Conservation (phyloP, 192 early-diverging fungal genomes). For the Gryganskiella cystojenkinii region DNA sequence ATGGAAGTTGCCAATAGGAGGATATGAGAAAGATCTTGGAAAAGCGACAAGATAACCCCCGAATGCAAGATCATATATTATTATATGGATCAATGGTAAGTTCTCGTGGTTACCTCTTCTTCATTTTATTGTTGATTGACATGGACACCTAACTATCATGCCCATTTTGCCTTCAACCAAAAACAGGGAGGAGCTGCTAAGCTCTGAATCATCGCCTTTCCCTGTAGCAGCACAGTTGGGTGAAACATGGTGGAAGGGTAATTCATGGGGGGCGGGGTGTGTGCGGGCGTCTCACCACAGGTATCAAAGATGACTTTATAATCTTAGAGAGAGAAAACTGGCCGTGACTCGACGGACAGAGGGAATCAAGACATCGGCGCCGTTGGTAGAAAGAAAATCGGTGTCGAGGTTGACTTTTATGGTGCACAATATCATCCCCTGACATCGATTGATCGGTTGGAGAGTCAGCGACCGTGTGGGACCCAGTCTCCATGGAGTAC, state of each 20-base stretch:
- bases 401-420: constrained; percentile 29
- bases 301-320: constrained; percentile 18
- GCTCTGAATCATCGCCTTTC: constrained; percentile 21
- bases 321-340: constrained; percentile 28
- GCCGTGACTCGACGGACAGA: constrained; percentile 22
- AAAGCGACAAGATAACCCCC: constrained; percentile 18
- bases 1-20: constrained; percentile 23
- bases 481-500: constrained; percentile 29
- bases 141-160: constrained; percentile 3
- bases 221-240: constrained; percentile 17
- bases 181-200: constrained; percentile 25
- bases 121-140: constrained; percentile 25
- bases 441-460: constrained; percentile 21
- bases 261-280: constrained; percentile 30
- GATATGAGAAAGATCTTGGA: constrained; percentile 8
- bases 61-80: constrained; percentile 25
- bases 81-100: constrained; percentile 33
- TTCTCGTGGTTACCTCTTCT: background rate
- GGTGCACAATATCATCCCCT: constrained; percentile 28
- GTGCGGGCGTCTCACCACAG: constrained; percentile 27
- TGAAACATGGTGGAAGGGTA: constrained; percentile 30
- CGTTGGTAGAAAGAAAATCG: constrained; percentile 19
- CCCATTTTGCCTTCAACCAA: constrained; percentile 24
- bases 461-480: constrained; percentile 23
- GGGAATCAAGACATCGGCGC: constrained; percentile 14